Evolutionary conservation across 148 eudicot species (phyloP).

Genomic region (Cornus florida): DNA sequence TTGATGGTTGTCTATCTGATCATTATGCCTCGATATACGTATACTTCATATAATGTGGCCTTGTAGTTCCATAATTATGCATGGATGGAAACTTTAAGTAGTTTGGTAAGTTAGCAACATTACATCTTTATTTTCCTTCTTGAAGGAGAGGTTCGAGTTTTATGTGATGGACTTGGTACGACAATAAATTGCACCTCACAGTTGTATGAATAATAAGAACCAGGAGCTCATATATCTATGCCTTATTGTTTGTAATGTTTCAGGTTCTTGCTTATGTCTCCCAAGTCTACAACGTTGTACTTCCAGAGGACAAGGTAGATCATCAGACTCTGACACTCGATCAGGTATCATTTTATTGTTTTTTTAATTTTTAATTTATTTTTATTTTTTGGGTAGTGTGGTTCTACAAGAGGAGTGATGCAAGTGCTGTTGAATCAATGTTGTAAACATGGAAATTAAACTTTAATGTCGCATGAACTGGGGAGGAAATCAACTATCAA

Average conservation of each 20-base stretch:
- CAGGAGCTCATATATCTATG: neutral
- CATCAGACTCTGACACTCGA: constrained; percentile 77
- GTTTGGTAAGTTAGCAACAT: neutral
- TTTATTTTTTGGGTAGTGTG: neutral
- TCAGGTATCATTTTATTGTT: constrained; percentile 45
- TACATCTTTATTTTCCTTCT: too few relatives aligned
- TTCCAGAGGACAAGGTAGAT: constrained; percentile 75
- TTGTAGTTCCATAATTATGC: neutral
- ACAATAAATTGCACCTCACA: neutral
- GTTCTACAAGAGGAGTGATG: neutral
- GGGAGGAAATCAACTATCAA: neutral
- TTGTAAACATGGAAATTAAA: neutral
- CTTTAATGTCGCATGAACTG: neutral
- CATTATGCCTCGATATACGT: neutral
- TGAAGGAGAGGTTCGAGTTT: neutral
- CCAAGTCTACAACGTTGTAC: constrained; percentile 87
- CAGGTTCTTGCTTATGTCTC: constrained; percentile 96
- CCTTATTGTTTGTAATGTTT: constrained; percentile 10
- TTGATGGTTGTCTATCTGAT: neutral
- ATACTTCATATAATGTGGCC: neutral
- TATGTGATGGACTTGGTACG: neutral
- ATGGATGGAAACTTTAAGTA: neutral
- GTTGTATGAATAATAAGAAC: neutral
- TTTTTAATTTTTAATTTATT: neutral
- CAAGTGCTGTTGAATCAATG: neutral